Base-by-base conservation (phyloP, 2,329 filamentous ascomycete species). In the Talaromyces atroroseus region DNA sequence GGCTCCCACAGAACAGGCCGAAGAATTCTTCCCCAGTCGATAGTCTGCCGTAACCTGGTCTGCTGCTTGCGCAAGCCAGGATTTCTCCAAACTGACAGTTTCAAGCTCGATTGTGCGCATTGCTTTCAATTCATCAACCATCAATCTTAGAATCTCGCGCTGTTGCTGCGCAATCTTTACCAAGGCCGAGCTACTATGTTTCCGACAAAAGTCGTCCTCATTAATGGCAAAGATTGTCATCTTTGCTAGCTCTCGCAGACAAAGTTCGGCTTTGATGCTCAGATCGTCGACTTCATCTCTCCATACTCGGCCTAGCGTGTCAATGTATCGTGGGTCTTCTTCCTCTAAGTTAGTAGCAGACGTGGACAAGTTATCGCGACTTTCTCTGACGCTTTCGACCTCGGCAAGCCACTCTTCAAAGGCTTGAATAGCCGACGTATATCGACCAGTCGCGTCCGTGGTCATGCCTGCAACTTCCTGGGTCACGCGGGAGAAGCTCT, bases 401-500 rank as follows among this genome's bases (percentile, higher is more conserved):
- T 62, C 62, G 5, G 64, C 52, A 29, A 73, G 64, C 73, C 73
- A 76, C 29, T 64, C 54, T 52, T 74, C 71, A 59, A 75, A 75
- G 5, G 58, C 58, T 21, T 61, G 56, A 4, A 74, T 60, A 18
- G 61, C 64, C 38, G 58, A 49, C 18, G 62, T 63, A 61, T 74
- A 74, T 38, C 65, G 63, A 3, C 69, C 68, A 26, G 61, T 58
- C 6, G 56, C 46, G 3, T 59, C 59, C 16, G 65, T 62, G 2
- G 62, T 63, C n/a, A 75, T 58, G 49, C 70, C 65, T 5, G 67
- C 66, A 10, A 74, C 61, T 18, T 74, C 71, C 59, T 74, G 71
- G 6, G 72, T 58, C n/a, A 73, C 58, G 23, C 68, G 69, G 2
- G 74, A 76, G 20, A 76, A 62, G 20, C 65, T 63, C 53, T 73